Percentiles rank a stretch among this genome's conserved stretches.
phyloP scores from a whole-genome alignment of 768 basidiomycete species.

The Leccinum incarnatum region DNA sequence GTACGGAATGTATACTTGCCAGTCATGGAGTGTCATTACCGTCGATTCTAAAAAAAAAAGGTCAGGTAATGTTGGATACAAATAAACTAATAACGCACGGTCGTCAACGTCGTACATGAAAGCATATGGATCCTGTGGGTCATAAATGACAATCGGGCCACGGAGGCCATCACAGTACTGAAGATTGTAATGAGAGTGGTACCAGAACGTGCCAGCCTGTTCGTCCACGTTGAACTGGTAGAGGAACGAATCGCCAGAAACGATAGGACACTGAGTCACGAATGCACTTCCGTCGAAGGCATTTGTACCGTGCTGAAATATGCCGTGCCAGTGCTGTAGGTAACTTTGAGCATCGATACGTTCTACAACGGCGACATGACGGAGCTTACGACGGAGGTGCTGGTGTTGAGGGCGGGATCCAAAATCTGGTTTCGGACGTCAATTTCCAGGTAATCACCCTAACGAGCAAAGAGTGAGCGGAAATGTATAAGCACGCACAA shows the following conservation, averaged over 20 bases:
- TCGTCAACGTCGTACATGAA: conserved; percentile 39
- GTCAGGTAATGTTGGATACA: not conserved
- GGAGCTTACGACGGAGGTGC: conserved; percentile 40
- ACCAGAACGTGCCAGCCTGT: conserved; percentile 46
- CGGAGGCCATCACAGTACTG: conserved; percentile 59
- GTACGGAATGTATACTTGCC: conserved; percentile 20
- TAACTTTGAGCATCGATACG: not conserved
- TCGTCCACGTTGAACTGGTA: conserved; percentile 34
- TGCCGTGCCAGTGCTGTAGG: conserved; percentile 45
- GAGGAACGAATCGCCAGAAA: conserved; percentile 36
- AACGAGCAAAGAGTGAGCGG: not conserved
- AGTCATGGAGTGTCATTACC: conserved; percentile 41
- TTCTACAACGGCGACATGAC: not conserved
- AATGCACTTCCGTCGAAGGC: conserved; percentile 48
- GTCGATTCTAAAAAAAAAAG: conserved; percentile 30
- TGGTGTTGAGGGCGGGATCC: conserved; percentile 38
- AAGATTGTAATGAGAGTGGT: conserved; percentile 44
- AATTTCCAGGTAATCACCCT: conserved; percentile 41
- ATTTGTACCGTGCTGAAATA: conserved; percentile 41
- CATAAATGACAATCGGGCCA: conserved; percentile 48
- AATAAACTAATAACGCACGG: conserved; percentile 6
- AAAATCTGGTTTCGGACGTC: conserved; percentile 40
- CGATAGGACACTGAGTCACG: conserved; percentile 47
- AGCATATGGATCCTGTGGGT: conserved; percentile 33
- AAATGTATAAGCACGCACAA: not conserved